phyloP scores from a whole-genome alignment of 176 grass and related monocot genomes.

The Carex parvula region DNA sequence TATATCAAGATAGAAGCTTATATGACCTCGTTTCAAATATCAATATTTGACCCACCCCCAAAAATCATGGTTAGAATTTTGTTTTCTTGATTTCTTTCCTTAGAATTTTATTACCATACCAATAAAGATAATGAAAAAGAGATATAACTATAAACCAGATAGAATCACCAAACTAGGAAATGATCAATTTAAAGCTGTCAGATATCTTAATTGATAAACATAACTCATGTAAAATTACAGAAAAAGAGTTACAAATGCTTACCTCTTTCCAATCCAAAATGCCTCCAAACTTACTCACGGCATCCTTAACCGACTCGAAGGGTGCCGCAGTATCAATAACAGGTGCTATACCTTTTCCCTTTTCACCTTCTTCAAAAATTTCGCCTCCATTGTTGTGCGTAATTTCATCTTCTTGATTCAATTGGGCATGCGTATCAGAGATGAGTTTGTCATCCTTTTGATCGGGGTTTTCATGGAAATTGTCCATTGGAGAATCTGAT shows the following conservation, averaged over 20 bases:
- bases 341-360: conserved; percentile 37
- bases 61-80: neutral
- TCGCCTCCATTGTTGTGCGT: conserved; percentile 31
- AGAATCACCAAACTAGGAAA: neutral
- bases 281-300: conserved; percentile 79
- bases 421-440: neutral
- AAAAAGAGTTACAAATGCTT: neutral
- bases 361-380: conserved; percentile 41
- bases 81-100: neutral
- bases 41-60: neutral
- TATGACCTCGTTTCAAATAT: neutral
- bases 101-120: neutral
- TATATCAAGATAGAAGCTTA: neutral
- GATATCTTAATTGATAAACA: neutral
- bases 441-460: neutral
- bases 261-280: conserved; percentile 90
- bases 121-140: neutral
- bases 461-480: conserved; percentile 16
- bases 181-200: no score
- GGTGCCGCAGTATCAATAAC: conserved; percentile 60
- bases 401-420: conserved; percentile 18
- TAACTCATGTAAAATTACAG: neutral
- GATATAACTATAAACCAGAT: neutral
- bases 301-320: conserved; percentile 82
- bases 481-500: conserved; percentile 16